Conservation (phyloP, 768 basidiomycete genomes). For the Kwoniella dendrophila region DNA sequence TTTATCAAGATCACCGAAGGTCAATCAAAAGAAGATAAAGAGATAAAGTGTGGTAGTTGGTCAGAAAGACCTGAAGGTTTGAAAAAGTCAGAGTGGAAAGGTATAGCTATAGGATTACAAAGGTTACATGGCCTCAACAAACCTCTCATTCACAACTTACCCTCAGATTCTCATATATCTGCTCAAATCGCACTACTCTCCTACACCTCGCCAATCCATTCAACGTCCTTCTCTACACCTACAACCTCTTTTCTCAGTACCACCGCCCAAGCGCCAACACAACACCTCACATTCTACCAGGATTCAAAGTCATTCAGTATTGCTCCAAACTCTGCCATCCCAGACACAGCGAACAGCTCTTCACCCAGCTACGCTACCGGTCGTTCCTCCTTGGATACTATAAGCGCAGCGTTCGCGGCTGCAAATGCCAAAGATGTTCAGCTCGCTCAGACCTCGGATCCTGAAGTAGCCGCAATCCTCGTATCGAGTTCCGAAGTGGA, state of each 20-base stretch:
- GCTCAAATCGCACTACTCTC: not conserved
- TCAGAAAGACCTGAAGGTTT: not conserved
- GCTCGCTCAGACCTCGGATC: not conserved
- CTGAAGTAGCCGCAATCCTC: not conserved
- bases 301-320: not conserved
- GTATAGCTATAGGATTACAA: conserved; percentile 12
- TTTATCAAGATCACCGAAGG: conserved; percentile 24
- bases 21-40: not conserved
- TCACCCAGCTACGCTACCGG: not conserved
- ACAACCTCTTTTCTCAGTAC: not conserved
- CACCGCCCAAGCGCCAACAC: not conserved
- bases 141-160: conserved; percentile 1
- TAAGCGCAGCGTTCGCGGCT: conserved; percentile 4
- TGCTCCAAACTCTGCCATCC: not conserved
- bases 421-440: conserved; percentile 4
- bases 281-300: not conserved
- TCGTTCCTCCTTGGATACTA: not conserved
- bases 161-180: not conserved
- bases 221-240: conserved; percentile 4
- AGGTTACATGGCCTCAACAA: conserved; percentile 5
- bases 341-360: not conserved
- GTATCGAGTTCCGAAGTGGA: not conserved
- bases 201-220: not conserved
- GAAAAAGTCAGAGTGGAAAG: conserved; percentile 14
- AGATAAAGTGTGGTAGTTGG: conserved; percentile 15